phyloP scores from a whole-genome alignment of 371 early-diverging fungal species.

The Cokeromyces recurvatus region DNA sequence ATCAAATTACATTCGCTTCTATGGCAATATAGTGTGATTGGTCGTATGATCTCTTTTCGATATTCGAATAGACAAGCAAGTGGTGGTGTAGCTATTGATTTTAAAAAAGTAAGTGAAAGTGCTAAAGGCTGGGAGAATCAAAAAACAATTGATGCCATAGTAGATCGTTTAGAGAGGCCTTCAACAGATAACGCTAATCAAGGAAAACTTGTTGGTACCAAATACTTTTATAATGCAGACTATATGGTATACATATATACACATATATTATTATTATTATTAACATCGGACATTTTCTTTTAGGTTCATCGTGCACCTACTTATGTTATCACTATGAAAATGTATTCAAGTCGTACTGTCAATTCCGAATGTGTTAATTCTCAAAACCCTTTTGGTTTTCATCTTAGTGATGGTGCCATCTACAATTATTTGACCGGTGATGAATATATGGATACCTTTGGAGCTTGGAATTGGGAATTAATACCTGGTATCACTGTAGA shows the following conservation, averaged over 20 bases:
- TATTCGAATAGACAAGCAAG: slow-evolving; percentile 16
- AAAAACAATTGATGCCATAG: not conserved
- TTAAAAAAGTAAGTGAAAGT: slow-evolving; percentile 10
- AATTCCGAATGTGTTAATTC: slow-evolving; percentile 30
- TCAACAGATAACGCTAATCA: slow-evolving; percentile 21
- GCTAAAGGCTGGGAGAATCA: slow-evolving; percentile 14
- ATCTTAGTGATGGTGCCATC: slow-evolving; percentile 26
- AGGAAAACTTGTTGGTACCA: slow-evolving; percentile 25
- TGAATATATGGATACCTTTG: slow-evolving; percentile 28
- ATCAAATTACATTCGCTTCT: slow-evolving; percentile 4
- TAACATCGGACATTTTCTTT: too few species aligned
- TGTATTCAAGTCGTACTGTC: slow-evolving; percentile 30
- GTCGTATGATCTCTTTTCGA: slow-evolving; percentile 27
- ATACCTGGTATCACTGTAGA: slow-evolving; percentile 29
- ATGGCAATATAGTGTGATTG: slow-evolving; percentile 32
- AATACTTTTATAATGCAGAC: slow-evolving; percentile 27
- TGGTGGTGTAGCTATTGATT: slow-evolving; percentile 19
- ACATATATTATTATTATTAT: not conserved
- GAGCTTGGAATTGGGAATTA: slow-evolving; percentile 26
- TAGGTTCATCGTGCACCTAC: slow-evolving; percentile 24
- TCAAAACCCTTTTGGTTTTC: slow-evolving; percentile 25
- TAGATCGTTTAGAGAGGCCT: slow-evolving; percentile 10
- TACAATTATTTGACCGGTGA: slow-evolving; percentile 27
- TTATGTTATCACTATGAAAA: slow-evolving; percentile 28
- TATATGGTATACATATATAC: slow-evolving; percentile 19